Base-by-base conservation (phyloP, 2,329 filamentous ascomycete species). In the Rhinocladiella similis region DNA sequence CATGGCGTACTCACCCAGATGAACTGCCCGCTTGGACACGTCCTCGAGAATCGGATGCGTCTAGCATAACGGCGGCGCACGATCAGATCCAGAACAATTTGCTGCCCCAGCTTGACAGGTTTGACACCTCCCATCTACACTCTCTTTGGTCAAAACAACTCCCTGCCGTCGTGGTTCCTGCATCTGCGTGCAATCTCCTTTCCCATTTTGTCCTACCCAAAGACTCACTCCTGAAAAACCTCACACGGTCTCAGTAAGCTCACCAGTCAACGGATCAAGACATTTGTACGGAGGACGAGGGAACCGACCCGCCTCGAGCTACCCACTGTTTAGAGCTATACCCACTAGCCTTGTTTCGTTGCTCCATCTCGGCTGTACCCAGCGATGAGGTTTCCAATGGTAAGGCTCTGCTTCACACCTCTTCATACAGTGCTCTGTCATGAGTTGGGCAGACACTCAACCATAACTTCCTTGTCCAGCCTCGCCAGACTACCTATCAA, bases 361-460 rank as follows among this genome's bases (percentile, higher is more conserved):
- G 29, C 29, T 33, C 43, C 46, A 36, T 45, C 20, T 47, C 33
- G 33, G 45, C 27, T 51, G 45, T 38, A 50, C 33, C 50, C 6
- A 22, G 41, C 4, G 16, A 18, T 36, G 14, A 7, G 3, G 6
- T 22, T 16, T 33, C 53, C 50, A 60, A 56, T 54, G 39, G 51
- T 38, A 45, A 39, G 38, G 42, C 35, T 35, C 18, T 50, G 33
- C 36, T 52, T 25, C 38, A 56, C 53, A 60, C 50, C 57, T 57
- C 38, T 57, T 60, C 50, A 45, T 25, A 10, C 45, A 20, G 18
- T 10, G 45, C 55, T 50, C 38, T 54, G 57, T 53, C 53, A 56
- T 50, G n/a, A 35, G 14, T 5, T 10, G 35, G 19, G 3, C 18
- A 16, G 14, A 41, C 4, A 6, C 38, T 16, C 38, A 5, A 41